These are phyloP conservation scores for Penicillium palitans DNA, from an alignment of 2,329 filamentous ascomycete genomes.

Conservation along the genomic window DNA sequence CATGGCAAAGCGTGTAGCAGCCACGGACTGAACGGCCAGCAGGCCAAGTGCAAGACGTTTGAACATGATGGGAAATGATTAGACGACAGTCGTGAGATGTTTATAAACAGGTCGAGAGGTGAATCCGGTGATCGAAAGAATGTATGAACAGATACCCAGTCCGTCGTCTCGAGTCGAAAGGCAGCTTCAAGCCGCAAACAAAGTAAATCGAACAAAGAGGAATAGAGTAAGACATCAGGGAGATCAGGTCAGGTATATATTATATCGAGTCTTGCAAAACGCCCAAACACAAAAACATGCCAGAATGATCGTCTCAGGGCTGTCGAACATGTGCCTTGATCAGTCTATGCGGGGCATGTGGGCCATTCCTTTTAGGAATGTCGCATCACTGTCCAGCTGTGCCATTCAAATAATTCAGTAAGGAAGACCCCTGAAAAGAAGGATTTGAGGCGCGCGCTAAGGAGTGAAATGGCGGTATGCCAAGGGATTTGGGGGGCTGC, in stretches of 20 bases:
- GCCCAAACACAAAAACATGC: constrained; percentile 1
- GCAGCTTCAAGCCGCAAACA: constrained; percentile 10
- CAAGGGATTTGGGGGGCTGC: not conserved
- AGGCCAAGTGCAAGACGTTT: constrained; percentile 32
- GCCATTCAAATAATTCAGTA: not conserved
- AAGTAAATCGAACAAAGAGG: not conserved
- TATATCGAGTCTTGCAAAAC: not conserved
- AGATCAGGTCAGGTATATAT: constrained; percentile 9
- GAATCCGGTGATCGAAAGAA: not conserved
- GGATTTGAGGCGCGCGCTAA: not conserved
- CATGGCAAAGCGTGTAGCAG: constrained; percentile 41
- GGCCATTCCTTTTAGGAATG: constrained; percentile 14
- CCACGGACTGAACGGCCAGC: constrained; percentile 32
- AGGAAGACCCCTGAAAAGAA: not conserved
- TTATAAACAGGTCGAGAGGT: not conserved
- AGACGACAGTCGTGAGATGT: not conserved
- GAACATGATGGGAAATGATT: constrained; percentile 23
- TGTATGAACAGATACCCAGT: not conserved
- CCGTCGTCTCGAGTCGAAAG: not conserved
- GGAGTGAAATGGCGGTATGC: constrained; percentile 1
- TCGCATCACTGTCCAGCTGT: not conserved
- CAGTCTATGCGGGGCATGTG: constrained; percentile 1
- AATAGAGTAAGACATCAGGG: not conserved
- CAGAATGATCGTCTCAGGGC: constrained; percentile 9
- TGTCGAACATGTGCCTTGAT: not conserved